Percentiles rank a stretch among this genome's conserved stretches.
phyloP scores from a whole-genome alignment of 1,139 yeast genomes.

The Lodderomyces jiufengensis region DNA sequence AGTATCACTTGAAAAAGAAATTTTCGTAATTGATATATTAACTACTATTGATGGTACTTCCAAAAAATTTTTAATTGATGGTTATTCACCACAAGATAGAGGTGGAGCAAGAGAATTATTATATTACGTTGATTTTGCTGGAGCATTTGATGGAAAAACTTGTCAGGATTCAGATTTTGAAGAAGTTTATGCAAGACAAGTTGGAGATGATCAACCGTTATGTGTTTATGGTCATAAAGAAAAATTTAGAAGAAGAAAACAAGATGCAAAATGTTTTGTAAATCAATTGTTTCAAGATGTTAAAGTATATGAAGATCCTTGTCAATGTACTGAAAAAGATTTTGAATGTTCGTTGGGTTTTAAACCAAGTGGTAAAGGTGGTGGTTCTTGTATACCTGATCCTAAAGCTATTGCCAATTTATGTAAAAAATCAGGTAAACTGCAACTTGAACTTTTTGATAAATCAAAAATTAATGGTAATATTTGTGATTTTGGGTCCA shows the following conservation, averaged over 20 bases:
- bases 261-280: constrained; percentile 65
- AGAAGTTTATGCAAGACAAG: constrained; percentile 57
- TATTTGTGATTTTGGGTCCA: constrained; percentile 35
- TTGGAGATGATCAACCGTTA: constrained; percentile 43
- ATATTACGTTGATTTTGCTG: constrained; percentile 58
- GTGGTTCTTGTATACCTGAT: constrained; percentile 56
- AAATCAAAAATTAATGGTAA: constrained; percentile 50
- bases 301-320: constrained; percentile 51
- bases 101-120: constrained; percentile 1
- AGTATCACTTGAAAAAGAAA: constrained; percentile 43
- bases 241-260: constrained; percentile 64
- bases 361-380: constrained; percentile 27
- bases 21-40: constrained; percentile 45
- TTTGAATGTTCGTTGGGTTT: constrained; percentile 74
- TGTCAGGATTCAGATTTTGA: constrained; percentile 63
- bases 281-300: constrained; percentile 59
- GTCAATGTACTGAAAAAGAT: constrained; percentile 64
- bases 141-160: constrained; percentile 50
- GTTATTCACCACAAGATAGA: constrained; percentile 18
- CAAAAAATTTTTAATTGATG: constrained; percentile 54
- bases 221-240: constrained; percentile 78
- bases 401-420: constrained; percentile 22
- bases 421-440: constrained; percentile 22
- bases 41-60: constrained; percentile 79
- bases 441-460: constrained; percentile 27